These are phyloP conservation scores for Pseudopediastrum boryanum DNA, from an alignment of 139 green algal genomes.

Conservation along the genomic window DNA sequence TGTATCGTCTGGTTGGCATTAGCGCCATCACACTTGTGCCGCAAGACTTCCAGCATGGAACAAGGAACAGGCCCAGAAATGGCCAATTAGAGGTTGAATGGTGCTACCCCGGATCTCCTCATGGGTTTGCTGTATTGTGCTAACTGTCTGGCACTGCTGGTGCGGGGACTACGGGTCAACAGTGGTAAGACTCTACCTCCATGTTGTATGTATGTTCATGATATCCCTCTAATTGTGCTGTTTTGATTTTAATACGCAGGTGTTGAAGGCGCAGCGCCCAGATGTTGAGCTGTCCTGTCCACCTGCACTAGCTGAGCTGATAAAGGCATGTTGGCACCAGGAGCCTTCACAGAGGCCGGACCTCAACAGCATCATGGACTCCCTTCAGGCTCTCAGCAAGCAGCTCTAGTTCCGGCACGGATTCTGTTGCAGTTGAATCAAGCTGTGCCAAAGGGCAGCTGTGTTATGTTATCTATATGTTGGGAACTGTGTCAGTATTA, in stretches of 20 bases:
- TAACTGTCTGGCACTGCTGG: not conserved
- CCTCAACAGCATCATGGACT: slow-evolving; percentile 19
- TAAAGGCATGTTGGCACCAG: slow-evolving; percentile 11
- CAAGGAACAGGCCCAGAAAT: no score
- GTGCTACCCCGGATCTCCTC: no score
- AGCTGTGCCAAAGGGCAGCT: no score
- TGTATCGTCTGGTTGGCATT: no score
- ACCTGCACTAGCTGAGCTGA: not conserved
- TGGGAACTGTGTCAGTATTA: no score
- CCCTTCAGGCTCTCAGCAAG: slow-evolving; percentile 1
- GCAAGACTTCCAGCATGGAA: no score
- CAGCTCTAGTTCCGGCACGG: not conserved
- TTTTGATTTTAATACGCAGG: slow-evolving; percentile 1
- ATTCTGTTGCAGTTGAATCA: no score
- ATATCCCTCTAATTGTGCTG: not conserved
- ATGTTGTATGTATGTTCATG: slow-evolving; percentile 20
- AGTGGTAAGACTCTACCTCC: not conserved
- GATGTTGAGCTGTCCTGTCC: slow-evolving; percentile 51
- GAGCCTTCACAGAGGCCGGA: slow-evolving; percentile 11
- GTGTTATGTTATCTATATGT: no score
- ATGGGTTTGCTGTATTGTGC: not conserved
- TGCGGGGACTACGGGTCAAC: not conserved
- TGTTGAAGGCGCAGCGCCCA: slow-evolving; percentile 54
- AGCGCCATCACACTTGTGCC: no score
- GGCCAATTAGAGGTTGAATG: no score